Conservation (phyloP, 2,329 filamentous ascomycete genomes). For the Tympanopsis confertula region DNA sequence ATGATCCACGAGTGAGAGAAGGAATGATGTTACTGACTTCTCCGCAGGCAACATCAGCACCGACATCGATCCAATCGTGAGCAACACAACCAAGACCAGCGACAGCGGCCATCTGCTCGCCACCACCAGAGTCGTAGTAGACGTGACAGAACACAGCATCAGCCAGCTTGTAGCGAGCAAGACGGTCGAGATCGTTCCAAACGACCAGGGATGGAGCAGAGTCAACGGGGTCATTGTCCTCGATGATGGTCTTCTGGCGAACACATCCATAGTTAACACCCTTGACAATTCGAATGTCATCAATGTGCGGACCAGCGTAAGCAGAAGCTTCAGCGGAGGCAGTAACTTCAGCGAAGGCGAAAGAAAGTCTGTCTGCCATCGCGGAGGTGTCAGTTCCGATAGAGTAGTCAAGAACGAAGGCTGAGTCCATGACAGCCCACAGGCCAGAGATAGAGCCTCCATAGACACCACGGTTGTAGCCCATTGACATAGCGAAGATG, state of each 20-base stretch:
- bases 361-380: background rate
- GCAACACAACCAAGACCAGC: constrained; percentile 3
- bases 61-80: constrained; percentile 5
- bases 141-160: constrained; percentile 5
- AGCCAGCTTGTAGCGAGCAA: constrained; percentile 4
- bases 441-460: constrained; percentile 4
- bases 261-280: constrained; percentile 3
- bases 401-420: constrained; percentile 5
- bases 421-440: constrained; percentile 4
- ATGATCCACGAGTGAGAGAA: constrained; percentile 2
- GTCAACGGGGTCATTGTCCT: background rate
- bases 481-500: constrained; percentile 3
- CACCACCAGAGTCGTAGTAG: constrained; percentile 4
- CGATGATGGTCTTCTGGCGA: constrained; percentile 1
- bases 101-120: constrained; percentile 2
- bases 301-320: background rate
- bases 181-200: constrained; percentile 4
- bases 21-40: constrained; percentile 7
- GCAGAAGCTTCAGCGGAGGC: background rate
- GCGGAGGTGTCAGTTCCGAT: background rate
- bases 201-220: constrained; percentile 5
- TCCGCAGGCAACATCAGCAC: constrained; percentile 5
- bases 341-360: background rate
- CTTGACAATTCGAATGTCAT: constrained; percentile 3
- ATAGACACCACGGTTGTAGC: constrained; percentile 3